These are phyloP conservation scores for Crepidotus variabilis DNA, from an alignment of 768 basidiomycete species.

Conservation along the genomic window DNA sequence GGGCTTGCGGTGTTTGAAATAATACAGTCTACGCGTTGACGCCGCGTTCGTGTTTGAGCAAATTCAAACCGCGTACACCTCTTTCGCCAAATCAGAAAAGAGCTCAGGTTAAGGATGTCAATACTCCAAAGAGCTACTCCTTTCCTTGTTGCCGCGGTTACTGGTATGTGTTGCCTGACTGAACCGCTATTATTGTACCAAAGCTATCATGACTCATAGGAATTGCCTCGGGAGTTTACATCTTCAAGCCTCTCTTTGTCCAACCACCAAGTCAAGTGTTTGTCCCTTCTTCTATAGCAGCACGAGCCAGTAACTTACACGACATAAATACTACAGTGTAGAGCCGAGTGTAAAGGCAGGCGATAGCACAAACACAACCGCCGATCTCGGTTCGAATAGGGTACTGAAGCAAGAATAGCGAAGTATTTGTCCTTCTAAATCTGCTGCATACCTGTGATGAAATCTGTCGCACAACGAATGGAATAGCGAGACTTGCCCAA, in stretches of 20 bases:
- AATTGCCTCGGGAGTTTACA: slow-evolving; percentile 59
- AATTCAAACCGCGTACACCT: neutral
- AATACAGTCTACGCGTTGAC: neutral
- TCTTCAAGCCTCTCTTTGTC: slow-evolving; percentile 52
- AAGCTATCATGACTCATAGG: slow-evolving; percentile 32
- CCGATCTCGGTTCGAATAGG: neutral
- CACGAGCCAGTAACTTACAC: neutral
- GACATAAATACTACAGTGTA: neutral
- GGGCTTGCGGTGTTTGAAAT: neutral
- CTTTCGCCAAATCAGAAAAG: neutral
- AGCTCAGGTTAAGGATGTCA: slow-evolving; percentile 13
- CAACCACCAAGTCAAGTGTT: slow-evolving; percentile 18
- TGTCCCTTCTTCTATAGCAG: slow-evolving; percentile 10
- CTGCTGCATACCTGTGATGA: neutral
- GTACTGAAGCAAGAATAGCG: neutral
- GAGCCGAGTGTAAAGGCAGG: neutral
- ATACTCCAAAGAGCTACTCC: slow-evolving; percentile 42
- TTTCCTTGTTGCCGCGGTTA: slow-evolving; percentile 49
- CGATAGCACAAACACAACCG: neutral
- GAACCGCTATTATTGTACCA: neutral
- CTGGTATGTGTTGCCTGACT: slow-evolving; percentile 43
- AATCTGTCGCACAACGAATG: neutral
- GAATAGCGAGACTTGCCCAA: too few relatives aligned
- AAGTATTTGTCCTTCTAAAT: neutral
- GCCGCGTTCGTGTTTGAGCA: neutral